These are phyloP conservation scores for Diaporthe sp. DNA, from an alignment of 2,329 filamentous ascomycete species.

Conservation along the genomic window DNA sequence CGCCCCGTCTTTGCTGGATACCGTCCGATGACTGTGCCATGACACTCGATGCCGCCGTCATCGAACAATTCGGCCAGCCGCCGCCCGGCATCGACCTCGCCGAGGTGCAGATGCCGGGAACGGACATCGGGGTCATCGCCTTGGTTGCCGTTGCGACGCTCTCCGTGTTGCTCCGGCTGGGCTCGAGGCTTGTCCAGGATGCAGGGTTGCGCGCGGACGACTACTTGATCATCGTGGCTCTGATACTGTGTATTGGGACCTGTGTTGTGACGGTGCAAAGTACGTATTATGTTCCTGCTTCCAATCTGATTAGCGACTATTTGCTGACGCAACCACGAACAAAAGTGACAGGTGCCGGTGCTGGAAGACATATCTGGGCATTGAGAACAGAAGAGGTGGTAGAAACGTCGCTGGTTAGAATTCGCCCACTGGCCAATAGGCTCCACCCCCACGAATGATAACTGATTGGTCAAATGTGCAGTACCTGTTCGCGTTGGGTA, in stretches of 20 bases:
- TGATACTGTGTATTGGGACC: conserved; percentile 11
- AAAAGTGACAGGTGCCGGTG: background rate
- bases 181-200: conserved; percentile 21
- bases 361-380: conserved; percentile 23
- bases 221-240: background rate
- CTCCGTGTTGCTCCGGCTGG: conserved; percentile 24
- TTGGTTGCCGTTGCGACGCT: conserved; percentile 19
- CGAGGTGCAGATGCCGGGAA: conserved; percentile 26
- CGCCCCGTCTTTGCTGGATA: background rate
- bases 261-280: conserved; percentile 4
- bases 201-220: conserved; percentile 17
- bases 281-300: background rate
- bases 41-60: conserved; percentile 24
- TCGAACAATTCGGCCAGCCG: conserved; percentile 23
- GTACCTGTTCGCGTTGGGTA: conserved; percentile 1
- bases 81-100: conserved; percentile 25
- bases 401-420: background rate
- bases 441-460: background rate
- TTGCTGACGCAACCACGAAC: background rate
- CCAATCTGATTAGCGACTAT: background rate
- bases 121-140: background rate
- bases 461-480: conserved; percentile 15
- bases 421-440: background rate
- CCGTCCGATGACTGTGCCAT: conserved; percentile 20
- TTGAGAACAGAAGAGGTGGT: background rate